Conservation (phyloP, 2,329 filamentous ascomycete species). For the Chaetomium sp. region DNA sequence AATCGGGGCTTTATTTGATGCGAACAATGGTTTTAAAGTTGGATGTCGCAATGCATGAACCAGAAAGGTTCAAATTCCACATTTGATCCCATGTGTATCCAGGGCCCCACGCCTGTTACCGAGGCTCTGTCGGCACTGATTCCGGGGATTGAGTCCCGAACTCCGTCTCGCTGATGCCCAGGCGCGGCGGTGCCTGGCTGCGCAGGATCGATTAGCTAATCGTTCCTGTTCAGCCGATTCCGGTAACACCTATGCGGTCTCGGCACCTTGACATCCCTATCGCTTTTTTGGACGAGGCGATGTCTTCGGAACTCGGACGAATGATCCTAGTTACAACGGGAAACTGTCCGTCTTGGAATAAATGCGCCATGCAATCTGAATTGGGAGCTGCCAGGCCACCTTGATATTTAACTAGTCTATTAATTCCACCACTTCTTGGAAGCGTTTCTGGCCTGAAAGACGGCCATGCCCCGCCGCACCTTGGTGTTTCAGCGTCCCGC, state of each 20-base stretch:
- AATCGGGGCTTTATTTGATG: background rate
- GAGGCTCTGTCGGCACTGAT: constrained; percentile 11
- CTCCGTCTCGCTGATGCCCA: background rate
- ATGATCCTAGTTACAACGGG: background rate
- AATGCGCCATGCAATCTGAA: background rate
- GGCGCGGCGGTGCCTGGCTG: background rate
- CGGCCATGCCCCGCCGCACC: background rate
- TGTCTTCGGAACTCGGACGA: background rate
- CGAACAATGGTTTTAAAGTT: background rate
- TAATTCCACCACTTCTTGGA: background rate
- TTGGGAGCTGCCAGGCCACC: background rate
- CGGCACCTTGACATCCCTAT: background rate
- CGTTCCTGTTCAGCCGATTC: background rate
- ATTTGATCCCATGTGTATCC: constrained; percentile 6
- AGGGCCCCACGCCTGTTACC: constrained; percentile 5
- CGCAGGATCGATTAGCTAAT: background rate
- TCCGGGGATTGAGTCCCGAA: background rate
- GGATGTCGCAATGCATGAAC: constrained; percentile 9
- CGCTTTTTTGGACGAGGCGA: background rate
- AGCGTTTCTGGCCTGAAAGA: background rate
- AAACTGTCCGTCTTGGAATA: background rate
- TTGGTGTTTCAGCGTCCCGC: constrained; percentile 4
- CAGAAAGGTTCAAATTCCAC: background rate
- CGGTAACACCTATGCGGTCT: background rate
- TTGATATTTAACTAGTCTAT: background rate